phyloP scores from a whole-genome alignment of 805 yeast genomes.

The Pichia californica region DNA sequence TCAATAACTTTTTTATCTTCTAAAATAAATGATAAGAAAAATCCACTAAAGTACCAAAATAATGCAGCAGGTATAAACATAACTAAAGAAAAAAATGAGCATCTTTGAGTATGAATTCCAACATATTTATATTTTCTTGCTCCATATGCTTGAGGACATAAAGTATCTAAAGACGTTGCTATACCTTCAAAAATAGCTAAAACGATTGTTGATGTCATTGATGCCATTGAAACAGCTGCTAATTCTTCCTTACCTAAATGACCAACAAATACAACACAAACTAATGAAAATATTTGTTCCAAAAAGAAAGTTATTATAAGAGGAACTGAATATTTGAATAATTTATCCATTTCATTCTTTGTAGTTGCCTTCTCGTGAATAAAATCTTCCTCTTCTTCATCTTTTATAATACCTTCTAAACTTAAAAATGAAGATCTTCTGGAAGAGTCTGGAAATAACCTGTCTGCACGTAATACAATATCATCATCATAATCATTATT shows the following conservation, averaged over 20 bases:
- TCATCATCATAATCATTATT: conserved; percentile 17
- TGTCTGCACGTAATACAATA: conserved; percentile 21
- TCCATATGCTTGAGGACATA: conserved; percentile 78
- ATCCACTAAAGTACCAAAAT: conserved; percentile 57
- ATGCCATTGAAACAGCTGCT: conserved; percentile 70
- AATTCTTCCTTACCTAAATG: conserved; percentile 63
- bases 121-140: conserved; percentile 56
- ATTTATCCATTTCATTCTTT: conserved; percentile 26
- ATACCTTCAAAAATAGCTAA: conserved; percentile 72
- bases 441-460: conserved; percentile 18
- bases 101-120: conserved; percentile 62
- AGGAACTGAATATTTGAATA: conserved; percentile 44
- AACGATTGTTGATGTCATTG: conserved; percentile 74
- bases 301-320: conserved; percentile 59
- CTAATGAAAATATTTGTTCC: conserved; percentile 55
- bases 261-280: conserved; percentile 75
- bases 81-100: conserved; percentile 55
- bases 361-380: conserved; percentile 22
- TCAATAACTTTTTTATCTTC: conserved; percentile 39
- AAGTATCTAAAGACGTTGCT: conserved; percentile 67
- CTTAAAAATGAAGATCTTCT: conserved; percentile 10
- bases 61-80: conserved; percentile 53
- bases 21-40: conserved; percentile 38
- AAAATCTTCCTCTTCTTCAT: conserved; percentile 28
- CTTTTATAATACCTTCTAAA: conserved; percentile 11